Conservation (phyloP, 805 yeast genomes). For the Yamadazyma olivae region DNA sequence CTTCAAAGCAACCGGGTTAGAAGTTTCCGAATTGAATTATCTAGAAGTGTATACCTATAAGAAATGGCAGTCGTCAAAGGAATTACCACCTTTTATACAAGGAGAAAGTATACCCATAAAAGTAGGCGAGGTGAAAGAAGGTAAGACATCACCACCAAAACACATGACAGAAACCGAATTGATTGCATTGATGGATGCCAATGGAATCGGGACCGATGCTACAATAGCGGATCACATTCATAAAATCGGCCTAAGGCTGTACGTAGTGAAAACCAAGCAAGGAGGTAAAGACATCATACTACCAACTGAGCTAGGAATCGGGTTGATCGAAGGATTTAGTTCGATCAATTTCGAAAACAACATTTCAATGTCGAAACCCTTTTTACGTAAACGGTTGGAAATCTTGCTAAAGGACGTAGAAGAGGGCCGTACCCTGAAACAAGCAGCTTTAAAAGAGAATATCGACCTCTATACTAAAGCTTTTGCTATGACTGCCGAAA, state of each 20-base stretch:
- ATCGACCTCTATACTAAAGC: conserved; percentile 58
- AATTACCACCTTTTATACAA: conserved; percentile 59
- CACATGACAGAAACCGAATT: conserved; percentile 90
- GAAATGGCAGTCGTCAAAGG: conserved; percentile 68
- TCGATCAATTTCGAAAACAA: conserved; percentile 63
- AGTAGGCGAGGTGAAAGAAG: conserved; percentile 61
- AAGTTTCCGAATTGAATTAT: conserved; percentile 71
- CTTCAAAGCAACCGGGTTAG: conserved; percentile 71
- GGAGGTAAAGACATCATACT: conserved; percentile 46
- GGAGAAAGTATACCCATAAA: conserved; percentile 58
- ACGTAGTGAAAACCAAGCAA: conserved; percentile 47
- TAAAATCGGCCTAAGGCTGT: conserved; percentile 66
- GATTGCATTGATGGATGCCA: conserved; percentile 90
- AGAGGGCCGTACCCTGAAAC: conserved; percentile 53
- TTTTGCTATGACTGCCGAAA: conserved; percentile 44
- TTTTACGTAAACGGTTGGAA: conserved; percentile 76
- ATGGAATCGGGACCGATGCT: conserved; percentile 98
- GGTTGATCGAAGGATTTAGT: conserved; percentile 85
- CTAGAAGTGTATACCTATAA: conserved; percentile 77
- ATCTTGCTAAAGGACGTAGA: conserved; percentile 62
- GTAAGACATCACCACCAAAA: conserved; percentile 77
- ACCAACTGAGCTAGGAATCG: conserved; percentile 84
- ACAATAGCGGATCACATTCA: conserved; percentile 98
- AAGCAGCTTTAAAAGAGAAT: conserved; percentile 53
- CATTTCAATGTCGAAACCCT: conserved; percentile 74